These are phyloP conservation scores for Pseudocercospora macadamiae DNA, from an alignment of 2,329 filamentous ascomycete species.

Conservation along the genomic window DNA sequence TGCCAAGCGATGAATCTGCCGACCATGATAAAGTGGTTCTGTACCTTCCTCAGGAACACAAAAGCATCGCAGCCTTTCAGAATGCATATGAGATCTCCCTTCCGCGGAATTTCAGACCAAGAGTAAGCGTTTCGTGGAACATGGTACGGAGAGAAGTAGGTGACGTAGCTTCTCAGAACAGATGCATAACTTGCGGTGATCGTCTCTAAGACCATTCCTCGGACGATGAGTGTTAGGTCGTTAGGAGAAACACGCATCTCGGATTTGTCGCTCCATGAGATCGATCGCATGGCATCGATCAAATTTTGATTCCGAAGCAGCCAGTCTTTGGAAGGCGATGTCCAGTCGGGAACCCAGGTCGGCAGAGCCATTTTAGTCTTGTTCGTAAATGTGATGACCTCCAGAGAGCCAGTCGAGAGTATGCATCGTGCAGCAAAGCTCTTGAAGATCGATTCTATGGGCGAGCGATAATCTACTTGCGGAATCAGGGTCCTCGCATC, in stretches of 20 bases:
- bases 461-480: not conserved
- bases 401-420: not conserved
- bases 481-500: not conserved
- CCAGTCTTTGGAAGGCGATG: not conserved
- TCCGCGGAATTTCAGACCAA: not conserved
- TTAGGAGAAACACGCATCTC: not conserved
- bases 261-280: not conserved
- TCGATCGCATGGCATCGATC: not conserved
- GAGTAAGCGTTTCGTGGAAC: not conserved
- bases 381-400: not conserved
- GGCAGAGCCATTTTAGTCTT: not conserved
- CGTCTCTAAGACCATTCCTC: not conserved
- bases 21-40: not conserved
- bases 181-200: not conserved
- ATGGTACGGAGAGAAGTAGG: not conserved
- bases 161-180: not conserved
- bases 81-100: not conserved
- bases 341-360: not conserved
- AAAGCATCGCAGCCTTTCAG: not conserved
- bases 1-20: slow-evolving; percentile 3
- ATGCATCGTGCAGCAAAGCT: not conserved
- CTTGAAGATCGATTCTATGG: not conserved
- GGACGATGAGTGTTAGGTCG: not conserved
- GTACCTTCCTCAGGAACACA: not conserved
- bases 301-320: not conserved